phyloP scores from a whole-genome alignment of 805 yeast genomes.

The Kodamaea lidongshanica region DNA sequence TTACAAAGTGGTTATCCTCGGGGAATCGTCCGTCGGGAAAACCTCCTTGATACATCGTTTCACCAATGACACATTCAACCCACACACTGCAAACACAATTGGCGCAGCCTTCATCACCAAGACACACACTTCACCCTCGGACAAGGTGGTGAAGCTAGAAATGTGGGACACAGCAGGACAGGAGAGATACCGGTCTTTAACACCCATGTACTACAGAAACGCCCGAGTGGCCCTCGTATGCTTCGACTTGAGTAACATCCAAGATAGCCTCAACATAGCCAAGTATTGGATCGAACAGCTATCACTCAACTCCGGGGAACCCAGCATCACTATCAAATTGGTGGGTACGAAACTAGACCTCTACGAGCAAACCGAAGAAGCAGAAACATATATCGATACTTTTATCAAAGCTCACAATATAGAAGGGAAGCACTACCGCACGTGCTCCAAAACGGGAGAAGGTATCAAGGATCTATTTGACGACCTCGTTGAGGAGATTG shows the following conservation, averaged over 20 bases:
- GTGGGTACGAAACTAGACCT: conserved; percentile 86
- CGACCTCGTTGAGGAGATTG: conserved; percentile 24
- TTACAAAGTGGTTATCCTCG: conserved; percentile 37
- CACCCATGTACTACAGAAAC: conserved; percentile 43
- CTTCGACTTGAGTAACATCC: conserved; percentile 61
- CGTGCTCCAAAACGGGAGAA: conserved; percentile 69
- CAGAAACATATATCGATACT: not conserved
- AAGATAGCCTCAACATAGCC: conserved; percentile 56
- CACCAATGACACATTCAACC: conserved; percentile 65
- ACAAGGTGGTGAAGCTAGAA: conserved; percentile 50
- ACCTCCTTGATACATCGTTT: conserved; percentile 78
- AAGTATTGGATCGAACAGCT: conserved; percentile 89
- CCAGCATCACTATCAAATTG: conserved; percentile 34
- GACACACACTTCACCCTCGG: conserved; percentile 27
- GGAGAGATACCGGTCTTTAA: conserved; percentile 38
- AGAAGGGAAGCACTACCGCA: conserved; percentile 21
- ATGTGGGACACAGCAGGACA: conserved; percentile 97
- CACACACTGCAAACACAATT: conserved; percentile 80
- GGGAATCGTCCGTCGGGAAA: conserved; percentile 59
- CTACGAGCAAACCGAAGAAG: conserved; percentile 15
- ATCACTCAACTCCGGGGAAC: conserved; percentile 15
- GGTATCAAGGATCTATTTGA: conserved; percentile 44
- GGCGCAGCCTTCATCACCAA: conserved; percentile 98
- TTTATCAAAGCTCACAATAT: conserved; percentile 2
- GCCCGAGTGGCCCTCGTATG: conserved; percentile 68